phyloP scores from a whole-genome alignment of 495 filamentous ascomycete species.

The Penicillium diatomitis region DNA sequence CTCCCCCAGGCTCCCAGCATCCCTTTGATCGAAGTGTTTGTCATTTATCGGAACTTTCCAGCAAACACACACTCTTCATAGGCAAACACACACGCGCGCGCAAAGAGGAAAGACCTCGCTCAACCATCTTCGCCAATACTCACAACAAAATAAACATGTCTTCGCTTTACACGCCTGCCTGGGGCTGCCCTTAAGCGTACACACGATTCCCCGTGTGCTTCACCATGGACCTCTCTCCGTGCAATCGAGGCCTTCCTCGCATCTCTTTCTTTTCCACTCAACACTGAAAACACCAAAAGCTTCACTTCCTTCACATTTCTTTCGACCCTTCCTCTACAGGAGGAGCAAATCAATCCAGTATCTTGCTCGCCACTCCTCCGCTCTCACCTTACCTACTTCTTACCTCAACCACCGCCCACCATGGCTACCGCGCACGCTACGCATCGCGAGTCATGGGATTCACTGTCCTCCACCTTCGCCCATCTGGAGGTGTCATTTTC shows the following conservation, averaged over 20 bases:
- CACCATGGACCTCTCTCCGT: constrained; percentile 26
- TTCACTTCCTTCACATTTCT: too few relatives aligned
- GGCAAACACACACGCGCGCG: too few relatives aligned
- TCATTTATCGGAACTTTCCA: too few relatives aligned
- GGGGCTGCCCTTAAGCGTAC: constrained; percentile 22
- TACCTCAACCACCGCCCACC: constrained; percentile 1
- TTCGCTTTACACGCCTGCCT: constrained; percentile 11
- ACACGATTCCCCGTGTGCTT: constrained; percentile 18
- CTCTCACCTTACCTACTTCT: not conserved
- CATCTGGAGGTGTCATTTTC: constrained; percentile 35
- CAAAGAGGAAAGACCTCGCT: constrained; percentile 1
- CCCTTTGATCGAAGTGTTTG: too few relatives aligned
- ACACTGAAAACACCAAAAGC: too few relatives aligned
- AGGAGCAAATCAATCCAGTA: too few relatives aligned
- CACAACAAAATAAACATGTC: constrained; percentile 19
- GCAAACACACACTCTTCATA: too few relatives aligned
- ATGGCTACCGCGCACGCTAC: constrained; percentile 19
- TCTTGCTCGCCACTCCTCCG: too few relatives aligned
- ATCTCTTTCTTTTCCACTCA: constrained; percentile 7
- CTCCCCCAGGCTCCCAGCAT: too few relatives aligned
- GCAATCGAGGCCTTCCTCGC: constrained; percentile 30
- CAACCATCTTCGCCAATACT: not conserved
- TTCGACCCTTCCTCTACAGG: too few relatives aligned
- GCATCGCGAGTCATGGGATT: constrained; percentile 33
- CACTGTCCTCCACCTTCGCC: constrained; percentile 33